Base-by-base conservation (phyloP, 2,329 filamentous ascomycete genomes). In the Laburnicola sp. region DNA sequence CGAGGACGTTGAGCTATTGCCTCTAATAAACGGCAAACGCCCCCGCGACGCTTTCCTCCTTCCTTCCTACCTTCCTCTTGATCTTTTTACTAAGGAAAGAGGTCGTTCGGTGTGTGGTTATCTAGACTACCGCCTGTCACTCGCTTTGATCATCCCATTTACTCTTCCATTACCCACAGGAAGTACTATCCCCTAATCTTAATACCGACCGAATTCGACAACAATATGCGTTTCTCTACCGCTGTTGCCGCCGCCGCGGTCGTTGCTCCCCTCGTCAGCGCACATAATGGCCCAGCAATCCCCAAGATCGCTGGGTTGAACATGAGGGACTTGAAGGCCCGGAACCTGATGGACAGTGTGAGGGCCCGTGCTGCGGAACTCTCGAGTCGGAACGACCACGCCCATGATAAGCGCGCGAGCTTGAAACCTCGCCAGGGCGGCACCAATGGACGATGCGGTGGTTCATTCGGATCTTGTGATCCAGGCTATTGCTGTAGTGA, bases 401-500 rank as follows among this genome's bases (percentile, higher is more conserved):
- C 56, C 21, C 54, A 57, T 22, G 58, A 62, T 23, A 59, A 58
- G 47, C 54, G 58, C n/a, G 44, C 57, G n/a, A 39, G 40, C 22
- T 23, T 64, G 34, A 52, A 59, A 41, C 49, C 57, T 31, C 67
- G 70, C 26, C 69, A 72, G 50, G 62, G 64, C n/a, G 53, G 54
- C 27, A 57, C 53, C 6, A 57, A 65, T 53, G 64, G 60, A 27
- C 58, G 72, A 55, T 74, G 71, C 45, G 71, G 71, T 54, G 53
- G 51, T 37, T 56, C 54, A 26, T 50, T 66, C 37, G 68, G 66
- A 9, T 63, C 59, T 23, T 74, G 70, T 35, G 55, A 61, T 23
- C 59, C 65, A 6, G 71, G 71, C 28, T 59, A 65, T 50, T 73
- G 71, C 62, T 73, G 71, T 64, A 70, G 66, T 40, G 48, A 39